Base-by-base conservation (phyloP, 805 yeast species). In the Ogataea minuta region DNA sequence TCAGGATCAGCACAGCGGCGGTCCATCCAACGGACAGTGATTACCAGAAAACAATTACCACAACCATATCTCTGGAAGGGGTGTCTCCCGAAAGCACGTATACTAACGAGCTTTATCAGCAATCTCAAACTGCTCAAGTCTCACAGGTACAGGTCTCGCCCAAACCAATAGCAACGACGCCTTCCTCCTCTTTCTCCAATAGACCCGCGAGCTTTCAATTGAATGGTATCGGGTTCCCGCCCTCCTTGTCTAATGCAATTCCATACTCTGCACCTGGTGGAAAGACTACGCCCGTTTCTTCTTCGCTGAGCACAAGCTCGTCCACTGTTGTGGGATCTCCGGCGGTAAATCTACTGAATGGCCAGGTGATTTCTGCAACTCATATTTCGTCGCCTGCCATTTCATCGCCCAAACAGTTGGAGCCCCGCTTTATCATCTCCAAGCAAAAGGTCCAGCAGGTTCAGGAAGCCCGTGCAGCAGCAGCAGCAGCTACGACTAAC, bases 401-500 rank as follows among this genome's bases (percentile, higher is more conserved):
- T 5, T 60, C 76, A 5, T 56, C 67, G 28, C 63, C 77, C 13
- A 67, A 71, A 11, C 72, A 79, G 23, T 79, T 89, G n/a, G 96
- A 88, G 56, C 84, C 95, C 11, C 71, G 96, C 29, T 88, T 89
- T 56, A 79, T 89, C 34, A 83, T 89, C 27, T 84, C 95, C 9
- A 79, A 86, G 53, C 93, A 83, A 45, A 76, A 84, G 38, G 77
- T 81, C 16, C 80, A 72, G 31, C 79, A 67, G 48, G 74, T 69
- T 13, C 77, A 72, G 49, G 76, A 73, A 21, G 73, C 72, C 12
- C 51, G 60, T 51, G 69, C 48, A 19, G 63, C 53, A 1, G 57
- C 53, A n/a, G 40, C 38, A 2, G 44, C 40, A 12, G 23, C 46
- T 9, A 19, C 35, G 19, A 25, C 15, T 7, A 28, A 36, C 17